phyloP scores from a whole-genome alignment of 2,329 filamentous ascomycete genomes.

The Epichloe bromicola region DNA sequence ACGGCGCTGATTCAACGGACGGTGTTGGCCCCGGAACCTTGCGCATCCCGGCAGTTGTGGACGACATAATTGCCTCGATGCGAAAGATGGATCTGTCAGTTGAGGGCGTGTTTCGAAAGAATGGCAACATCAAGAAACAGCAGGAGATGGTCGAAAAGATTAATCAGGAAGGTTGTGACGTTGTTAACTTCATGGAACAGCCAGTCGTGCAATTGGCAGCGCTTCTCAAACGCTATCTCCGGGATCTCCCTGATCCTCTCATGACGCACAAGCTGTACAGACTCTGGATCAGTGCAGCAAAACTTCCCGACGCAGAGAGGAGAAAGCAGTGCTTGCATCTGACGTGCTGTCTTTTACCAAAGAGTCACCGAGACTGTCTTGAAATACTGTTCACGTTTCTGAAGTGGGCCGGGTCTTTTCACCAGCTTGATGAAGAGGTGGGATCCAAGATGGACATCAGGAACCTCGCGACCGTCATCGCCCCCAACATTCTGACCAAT shows the following conservation, averaged over 20 bases:
- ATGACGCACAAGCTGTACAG: conserved; percentile 90
- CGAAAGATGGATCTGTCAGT: conserved; percentile 98
- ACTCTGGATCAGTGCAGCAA: conserved; percentile 81
- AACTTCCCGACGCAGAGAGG: conserved; percentile 69
- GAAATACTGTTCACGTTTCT: conserved; percentile 94
- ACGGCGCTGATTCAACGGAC: conserved; percentile 94
- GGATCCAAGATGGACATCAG: conserved; percentile 99
- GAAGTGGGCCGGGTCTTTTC: conserved; percentile 95
- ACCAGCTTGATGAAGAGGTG: conserved; percentile 90
- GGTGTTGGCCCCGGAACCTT: conserved; percentile 86
- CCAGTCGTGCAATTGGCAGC: conserved; percentile 90
- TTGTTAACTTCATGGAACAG: conserved; percentile 75
- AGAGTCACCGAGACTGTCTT: conserved; percentile 82
- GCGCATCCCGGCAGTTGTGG: conserved; percentile 85
- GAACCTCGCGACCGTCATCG: conserved; percentile 94
- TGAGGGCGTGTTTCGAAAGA: conserved; percentile 97
- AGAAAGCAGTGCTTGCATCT: conserved; percentile 78
- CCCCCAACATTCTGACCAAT: conserved; percentile 83
- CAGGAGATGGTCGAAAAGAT: conserved; percentile 77
- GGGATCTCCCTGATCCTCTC: conserved; percentile 81
- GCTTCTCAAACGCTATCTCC: conserved; percentile 85
- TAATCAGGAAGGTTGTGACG: conserved; percentile 72
- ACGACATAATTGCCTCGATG: conserved; percentile 89
- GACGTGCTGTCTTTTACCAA: conserved; percentile 83
- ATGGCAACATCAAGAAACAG: conserved; percentile 91